A percentile compares a stretch with the other conserved stretches of the same genome.
Conservation (phyloP, 2,329 filamentous ascomycete genomes). For the Aspergillus udagawae region DNA sequence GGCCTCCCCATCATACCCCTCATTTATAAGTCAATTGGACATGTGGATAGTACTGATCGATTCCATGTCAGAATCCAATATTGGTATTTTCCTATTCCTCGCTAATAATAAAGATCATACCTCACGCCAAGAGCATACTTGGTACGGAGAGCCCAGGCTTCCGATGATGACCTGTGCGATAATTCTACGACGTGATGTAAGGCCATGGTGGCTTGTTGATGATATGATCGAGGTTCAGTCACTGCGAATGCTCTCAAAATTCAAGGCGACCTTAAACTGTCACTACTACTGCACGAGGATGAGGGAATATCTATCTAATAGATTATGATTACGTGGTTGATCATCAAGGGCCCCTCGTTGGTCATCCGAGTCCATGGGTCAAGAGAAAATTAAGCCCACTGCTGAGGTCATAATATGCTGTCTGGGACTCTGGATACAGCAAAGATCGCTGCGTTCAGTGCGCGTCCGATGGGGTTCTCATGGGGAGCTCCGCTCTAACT, state of each 20-base stretch:
- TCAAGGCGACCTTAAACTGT: neutral
- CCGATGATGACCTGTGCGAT: neutral
- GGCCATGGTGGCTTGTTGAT: neutral
- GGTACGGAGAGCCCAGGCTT: neutral
- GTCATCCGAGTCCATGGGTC: neutral
- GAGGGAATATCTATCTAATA: neutral
- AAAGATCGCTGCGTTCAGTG: neutral
- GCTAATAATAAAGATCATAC: neutral
- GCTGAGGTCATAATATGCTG: neutral
- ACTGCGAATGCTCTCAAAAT: neutral
- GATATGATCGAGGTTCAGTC: neutral
- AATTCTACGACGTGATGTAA: neutral
- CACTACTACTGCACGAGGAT: neutral
- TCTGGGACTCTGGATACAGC: neutral
- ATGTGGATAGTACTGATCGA: neutral
- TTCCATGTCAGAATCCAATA: neutral
- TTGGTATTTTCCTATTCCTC: neutral
- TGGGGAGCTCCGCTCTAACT: neutral
- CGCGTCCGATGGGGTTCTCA: neutral
- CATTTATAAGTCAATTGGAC: neutral
- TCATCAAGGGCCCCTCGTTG: neutral
- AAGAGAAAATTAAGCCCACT: neutral
- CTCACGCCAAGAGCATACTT: neutral
- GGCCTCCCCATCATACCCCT: too few species aligned
- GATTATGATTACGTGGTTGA: neutral